phyloP scores from a whole-genome alignment of 2,329 filamentous ascomycete species.

The Fusarium robinianum region DNA sequence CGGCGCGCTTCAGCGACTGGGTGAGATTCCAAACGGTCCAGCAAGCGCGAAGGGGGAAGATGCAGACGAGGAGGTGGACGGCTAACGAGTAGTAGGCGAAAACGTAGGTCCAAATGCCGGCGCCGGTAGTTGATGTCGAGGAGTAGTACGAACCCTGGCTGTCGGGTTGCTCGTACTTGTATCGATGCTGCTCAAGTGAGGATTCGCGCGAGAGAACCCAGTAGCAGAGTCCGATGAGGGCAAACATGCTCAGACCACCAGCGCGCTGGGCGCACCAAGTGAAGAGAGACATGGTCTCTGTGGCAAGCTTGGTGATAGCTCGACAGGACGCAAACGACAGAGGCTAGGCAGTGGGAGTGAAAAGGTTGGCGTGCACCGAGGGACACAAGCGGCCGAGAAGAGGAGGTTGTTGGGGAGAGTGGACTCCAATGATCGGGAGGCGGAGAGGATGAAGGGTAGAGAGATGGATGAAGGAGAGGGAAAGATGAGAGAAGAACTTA shows the following conservation, averaged over 20 bases:
- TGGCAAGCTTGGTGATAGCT: not conserved
- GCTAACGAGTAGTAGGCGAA: constrained; percentile 69
- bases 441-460: too few species aligned
- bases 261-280: constrained; percentile 58
- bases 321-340: not conserved
- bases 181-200: constrained; percentile 48
- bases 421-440: too few species aligned
- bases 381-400: not conserved
- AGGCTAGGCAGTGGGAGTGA: not conserved
- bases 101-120: constrained; percentile 55
- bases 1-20: constrained; percentile 51
- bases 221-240: constrained; percentile 54
- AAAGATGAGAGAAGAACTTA: too few species aligned
- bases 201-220: constrained; percentile 60
- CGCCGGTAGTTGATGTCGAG: constrained; percentile 44
- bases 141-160: constrained; percentile 40
- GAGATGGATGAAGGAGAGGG: too few species aligned
- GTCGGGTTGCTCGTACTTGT: constrained; percentile 49
- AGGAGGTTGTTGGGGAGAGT: constrained; percentile 1
- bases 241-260: constrained; percentile 60
- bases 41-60: constrained; percentile 66
- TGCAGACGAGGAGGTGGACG: constrained; percentile 66
- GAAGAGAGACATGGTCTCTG: constrained; percentile 55
- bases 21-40: constrained; percentile 65
- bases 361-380: constrained; percentile 1